phyloP scores from a whole-genome alignment of 73 alveolate genomes.

The Tetrahymena borealis region DNA sequence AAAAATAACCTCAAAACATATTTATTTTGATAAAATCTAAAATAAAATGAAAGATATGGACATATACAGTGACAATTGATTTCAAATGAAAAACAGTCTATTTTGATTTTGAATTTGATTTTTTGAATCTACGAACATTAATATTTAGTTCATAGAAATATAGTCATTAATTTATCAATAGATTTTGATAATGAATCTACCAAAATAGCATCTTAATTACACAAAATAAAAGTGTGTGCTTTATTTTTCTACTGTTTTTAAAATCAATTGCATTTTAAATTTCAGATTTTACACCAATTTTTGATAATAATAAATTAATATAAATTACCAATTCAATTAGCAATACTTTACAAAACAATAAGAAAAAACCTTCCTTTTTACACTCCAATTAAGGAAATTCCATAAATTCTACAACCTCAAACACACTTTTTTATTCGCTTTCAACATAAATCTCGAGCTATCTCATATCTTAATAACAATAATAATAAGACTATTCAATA shows the following conservation, averaged over 20 bases:
- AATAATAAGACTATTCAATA: not conserved
- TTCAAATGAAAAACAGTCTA: not conserved
- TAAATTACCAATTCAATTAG: not conserved
- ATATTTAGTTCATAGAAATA: not conserved
- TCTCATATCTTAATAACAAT: not conserved
- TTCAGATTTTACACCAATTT: not conserved
- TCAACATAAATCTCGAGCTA: too few relatives aligned
- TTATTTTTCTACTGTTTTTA: not conserved
- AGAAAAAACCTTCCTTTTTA: too few relatives aligned
- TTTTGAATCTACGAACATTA: not conserved
- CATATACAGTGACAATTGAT: not conserved
- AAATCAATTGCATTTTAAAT: not conserved
- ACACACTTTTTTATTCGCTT: too few relatives aligned
- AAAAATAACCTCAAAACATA: too few relatives aligned
- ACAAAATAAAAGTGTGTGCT: not conserved
- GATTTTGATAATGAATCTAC: not conserved
- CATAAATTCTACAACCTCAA: too few relatives aligned
- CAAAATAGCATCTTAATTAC: not conserved
- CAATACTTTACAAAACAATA: too few relatives aligned
- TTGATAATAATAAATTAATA: not conserved
- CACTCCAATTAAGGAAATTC: too few relatives aligned
- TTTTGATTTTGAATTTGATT: not conserved
- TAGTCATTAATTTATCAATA: not conserved
- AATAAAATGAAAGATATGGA: too few relatives aligned
- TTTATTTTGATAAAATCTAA: too few relatives aligned